phyloP scores from a whole-genome alignment of 257 asterid genomes.

The Solanum clarkiae region DNA sequence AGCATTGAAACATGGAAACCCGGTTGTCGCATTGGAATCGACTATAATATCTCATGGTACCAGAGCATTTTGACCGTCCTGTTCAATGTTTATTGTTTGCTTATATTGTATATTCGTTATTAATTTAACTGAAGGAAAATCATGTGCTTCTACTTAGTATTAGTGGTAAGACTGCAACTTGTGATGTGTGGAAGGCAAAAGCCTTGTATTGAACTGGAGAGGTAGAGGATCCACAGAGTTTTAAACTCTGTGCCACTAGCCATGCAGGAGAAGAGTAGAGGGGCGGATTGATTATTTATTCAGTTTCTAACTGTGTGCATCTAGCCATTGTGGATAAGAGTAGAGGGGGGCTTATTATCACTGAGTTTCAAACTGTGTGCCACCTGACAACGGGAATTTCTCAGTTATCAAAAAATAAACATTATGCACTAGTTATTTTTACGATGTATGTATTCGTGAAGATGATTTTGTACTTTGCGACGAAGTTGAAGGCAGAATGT shows the following conservation, averaged over 20 bases:
- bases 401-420: background rate
- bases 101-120: background rate
- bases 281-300: background rate
- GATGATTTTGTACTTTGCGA: background rate
- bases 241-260: background rate
- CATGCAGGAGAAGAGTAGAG: background rate
- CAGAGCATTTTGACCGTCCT: background rate
- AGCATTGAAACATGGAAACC: conserved; percentile 56
- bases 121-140: background rate
- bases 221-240: background rate
- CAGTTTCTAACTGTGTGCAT: background rate
- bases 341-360: background rate
- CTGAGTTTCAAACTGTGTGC: too few relatives aligned
- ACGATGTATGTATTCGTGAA: background rate
- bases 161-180: background rate
- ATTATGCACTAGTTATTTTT: background rate
- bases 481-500: background rate
- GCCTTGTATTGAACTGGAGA: background rate
- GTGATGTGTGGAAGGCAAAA: background rate
- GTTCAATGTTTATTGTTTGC: background rate
- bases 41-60: conserved; percentile 92
- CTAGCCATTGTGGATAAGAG: background rate
- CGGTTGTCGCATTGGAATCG: conserved; percentile 96
- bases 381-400: background rate
- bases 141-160: background rate